Percentiles rank a stretch among this genome's conserved stretches.
phyloP scores from a whole-genome alignment of 306 rosid species.

The Cicer cuneatum region DNA sequence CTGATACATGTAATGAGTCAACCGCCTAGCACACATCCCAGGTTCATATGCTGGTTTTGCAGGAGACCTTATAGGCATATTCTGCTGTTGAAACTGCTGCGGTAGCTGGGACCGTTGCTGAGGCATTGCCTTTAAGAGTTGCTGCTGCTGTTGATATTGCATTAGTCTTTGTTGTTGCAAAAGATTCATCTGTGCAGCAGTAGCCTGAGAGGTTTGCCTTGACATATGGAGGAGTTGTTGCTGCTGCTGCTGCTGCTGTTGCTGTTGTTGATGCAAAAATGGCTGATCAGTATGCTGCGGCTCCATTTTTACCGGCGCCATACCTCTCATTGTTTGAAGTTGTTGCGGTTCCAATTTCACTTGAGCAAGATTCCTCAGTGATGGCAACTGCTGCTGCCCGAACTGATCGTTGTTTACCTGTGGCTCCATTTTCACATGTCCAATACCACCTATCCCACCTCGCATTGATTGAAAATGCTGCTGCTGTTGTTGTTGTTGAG shows the following conservation, averaged over 20 bases:
- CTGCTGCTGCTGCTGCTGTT: slow-evolving; percentile 72
- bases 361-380: slow-evolving; percentile 64
- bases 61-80: slow-evolving; percentile 74
- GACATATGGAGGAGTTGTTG: slow-evolving; percentile 91
- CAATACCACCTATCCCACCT: slow-evolving; percentile 70
- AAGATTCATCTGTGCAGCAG: slow-evolving; percentile 82
- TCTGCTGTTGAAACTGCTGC: slow-evolving; percentile 87
- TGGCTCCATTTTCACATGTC: slow-evolving; percentile 82
- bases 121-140: slow-evolving; percentile 80
- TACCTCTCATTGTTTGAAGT: slow-evolving; percentile 64
- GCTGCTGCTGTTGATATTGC: slow-evolving; percentile 91
- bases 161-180: slow-evolving; percentile 75
- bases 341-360: slow-evolving; percentile 87
- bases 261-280: slow-evolving; percentile 70
- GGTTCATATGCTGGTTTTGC: slow-evolving; percentile 88
- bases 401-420: slow-evolving; percentile 75
- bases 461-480: slow-evolving; percentile 83
- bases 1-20: slow-evolving; percentile 89
- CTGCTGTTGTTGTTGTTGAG: slow-evolving; percentile 69
- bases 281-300: slow-evolving; percentile 79
- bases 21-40: slow-evolving; percentile 94
- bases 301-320: slow-evolving; percentile 75
- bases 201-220: slow-evolving; percentile 79
- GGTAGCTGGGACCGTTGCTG: slow-evolving; percentile 79
- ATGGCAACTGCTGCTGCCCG: slow-evolving; percentile 76